These are phyloP conservation scores for Pythium grandisporangium DNA, from an alignment of 352 stramenopile species.

Conservation along the genomic window DNA sequence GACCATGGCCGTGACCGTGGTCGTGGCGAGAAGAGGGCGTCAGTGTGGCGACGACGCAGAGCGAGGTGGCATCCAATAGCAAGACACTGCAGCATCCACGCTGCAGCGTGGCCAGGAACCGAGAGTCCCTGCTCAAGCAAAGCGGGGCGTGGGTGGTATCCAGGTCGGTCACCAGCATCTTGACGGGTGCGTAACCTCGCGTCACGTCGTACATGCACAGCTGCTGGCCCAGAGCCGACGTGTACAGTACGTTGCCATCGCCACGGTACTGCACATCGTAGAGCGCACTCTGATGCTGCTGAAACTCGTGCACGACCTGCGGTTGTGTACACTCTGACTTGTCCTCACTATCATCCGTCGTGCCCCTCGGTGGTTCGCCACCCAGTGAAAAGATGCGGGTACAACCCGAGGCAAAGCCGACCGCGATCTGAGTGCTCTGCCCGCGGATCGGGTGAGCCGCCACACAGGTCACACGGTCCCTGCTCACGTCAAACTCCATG, in stretches of 20 bases:
- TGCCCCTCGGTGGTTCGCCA: background rate
- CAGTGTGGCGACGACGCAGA: slow-evolving; percentile 21
- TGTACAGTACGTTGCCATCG: slow-evolving; percentile 36
- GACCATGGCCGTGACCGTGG: too few species aligned
- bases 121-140: slow-evolving; percentile 12
- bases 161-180: slow-evolving; percentile 55
- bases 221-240: slow-evolving; percentile 38
- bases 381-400: slow-evolving; percentile 82
- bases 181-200: slow-evolving; percentile 40
- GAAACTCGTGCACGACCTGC: slow-evolving; percentile 59
- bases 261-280: slow-evolving; percentile 36
- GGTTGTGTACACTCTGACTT: background rate
- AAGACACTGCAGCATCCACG: slow-evolving; percentile 7
- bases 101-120: slow-evolving; percentile 15
- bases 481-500: slow-evolving; percentile 79
- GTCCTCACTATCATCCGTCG: background rate
- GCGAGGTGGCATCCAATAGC: slow-evolving; percentile 10
- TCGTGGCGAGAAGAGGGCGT: too few species aligned
- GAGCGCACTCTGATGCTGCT: slow-evolving; percentile 79
- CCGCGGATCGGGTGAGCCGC: slow-evolving; percentile 19
- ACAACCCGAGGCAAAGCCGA: slow-evolving; percentile 72
- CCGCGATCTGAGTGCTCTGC: slow-evolving; percentile 32
- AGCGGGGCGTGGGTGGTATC: slow-evolving; percentile 2
- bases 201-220: slow-evolving; percentile 53
- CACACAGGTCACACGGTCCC: slow-evolving; percentile 54